Evolutionary conservation across 768 basidiomycete species (phyloP), one percentile per base, ranked within the genome.

Genomic region (Hygrocybe punicea): DNA sequence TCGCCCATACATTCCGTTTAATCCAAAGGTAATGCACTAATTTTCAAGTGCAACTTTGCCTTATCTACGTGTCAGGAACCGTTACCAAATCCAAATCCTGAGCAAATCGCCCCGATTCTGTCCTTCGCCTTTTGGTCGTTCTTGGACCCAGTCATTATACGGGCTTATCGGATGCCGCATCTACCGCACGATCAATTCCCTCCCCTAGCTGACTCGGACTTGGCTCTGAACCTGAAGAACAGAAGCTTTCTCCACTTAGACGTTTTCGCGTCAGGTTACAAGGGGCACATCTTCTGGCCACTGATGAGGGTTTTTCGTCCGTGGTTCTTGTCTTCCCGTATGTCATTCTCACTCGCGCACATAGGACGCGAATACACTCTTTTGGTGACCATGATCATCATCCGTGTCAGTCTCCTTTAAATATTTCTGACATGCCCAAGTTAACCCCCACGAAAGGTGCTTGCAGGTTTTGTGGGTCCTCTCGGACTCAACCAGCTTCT

Each of bases 201-300:
- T 13, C 82, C 82, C 2, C 76, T 89, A 71, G 82, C 84, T 2
- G 86, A 89, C 58, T 82, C 81, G 55, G 87, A 89, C 58, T 53
- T 66, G 55, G 69, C 70, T 3, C 50, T 65, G 19, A 55, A 67
- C 51, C 53, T 73, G 10, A 71, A 63, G 36, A 63, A 53, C 17
- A 64, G 51, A 16, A 62, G 60, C 46, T 75, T 70, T 56, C 60
- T 64, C 53, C 55, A 51, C 58, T 25, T 16, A 66, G 53, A 42
- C 45, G n/a, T 25, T 61, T 24, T 59, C 60, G 36, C 49, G 58
- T 72, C 74, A 74, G 61, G 67, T 29, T 16, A 29, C 4, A 29
- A 35, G 16, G 4, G 49, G 3, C 60, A 63, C 47, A 42, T 63
- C n/a, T 61, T 63, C 46, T 63, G 53, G 24, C 52, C 49, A 17